phyloP scores from a whole-genome alignment of 768 basidiomycete genomes.

The Sarcomyxa edulis region DNA sequence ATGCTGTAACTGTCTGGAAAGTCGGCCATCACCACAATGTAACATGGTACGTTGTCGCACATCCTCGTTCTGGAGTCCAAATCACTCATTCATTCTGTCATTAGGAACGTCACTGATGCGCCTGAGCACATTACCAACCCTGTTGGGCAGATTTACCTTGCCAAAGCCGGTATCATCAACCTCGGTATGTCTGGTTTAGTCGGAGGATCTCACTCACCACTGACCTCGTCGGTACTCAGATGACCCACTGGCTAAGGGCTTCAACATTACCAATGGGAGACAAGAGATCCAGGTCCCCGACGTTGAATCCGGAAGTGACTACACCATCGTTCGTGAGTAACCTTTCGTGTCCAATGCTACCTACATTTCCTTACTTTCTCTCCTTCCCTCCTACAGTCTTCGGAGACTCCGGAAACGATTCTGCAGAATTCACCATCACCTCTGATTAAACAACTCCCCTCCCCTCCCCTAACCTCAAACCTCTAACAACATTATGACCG shows the following conservation, averaged over 20 bases:
- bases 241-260: conserved; percentile 30
- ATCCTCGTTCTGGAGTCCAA: background rate
- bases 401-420: conserved; percentile 50
- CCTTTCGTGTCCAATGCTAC: conserved; percentile 3
- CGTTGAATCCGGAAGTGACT: conserved; percentile 30
- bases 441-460: no score
- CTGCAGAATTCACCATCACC: conserved; percentile 38
- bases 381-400: conserved; percentile 29
- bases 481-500: no score
- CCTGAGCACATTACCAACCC: conserved; percentile 38
- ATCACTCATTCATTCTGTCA: background rate
- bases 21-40: conserved; percentile 39
- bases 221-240: conserved; percentile 13
- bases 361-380: conserved; percentile 2
- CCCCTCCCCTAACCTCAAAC: no score
- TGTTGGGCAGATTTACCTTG: conserved; percentile 32
- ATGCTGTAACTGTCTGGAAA: conserved; percentile 34
- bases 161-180: conserved; percentile 23
- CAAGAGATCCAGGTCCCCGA: conserved; percentile 35
- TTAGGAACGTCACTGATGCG: conserved; percentile 33
- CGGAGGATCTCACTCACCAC: background rate
- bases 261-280: conserved; percentile 28
- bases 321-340: conserved; percentile 39
- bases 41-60: conserved; percentile 36
- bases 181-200: conserved; percentile 20